A percentile compares a stretch with the other conserved stretches of the same genome.
Conservation (phyloP, 495 filamentous ascomycete species). For the Tuber brumale region DNA sequence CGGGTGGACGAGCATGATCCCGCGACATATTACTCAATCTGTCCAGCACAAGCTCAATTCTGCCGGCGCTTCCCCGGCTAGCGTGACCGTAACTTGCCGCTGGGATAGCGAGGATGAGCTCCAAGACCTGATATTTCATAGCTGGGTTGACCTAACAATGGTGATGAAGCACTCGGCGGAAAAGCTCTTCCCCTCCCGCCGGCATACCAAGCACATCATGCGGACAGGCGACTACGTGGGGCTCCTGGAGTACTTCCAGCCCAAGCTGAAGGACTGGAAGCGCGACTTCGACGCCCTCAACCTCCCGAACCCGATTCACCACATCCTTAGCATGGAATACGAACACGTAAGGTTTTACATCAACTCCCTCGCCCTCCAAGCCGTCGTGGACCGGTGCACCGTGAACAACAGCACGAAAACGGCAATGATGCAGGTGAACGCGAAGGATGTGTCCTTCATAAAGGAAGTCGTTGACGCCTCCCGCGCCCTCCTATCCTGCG, state of each 20-base stretch:
- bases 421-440: conserved; percentile 53
- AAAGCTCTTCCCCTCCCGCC: conserved; percentile 70
- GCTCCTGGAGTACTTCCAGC: conserved; percentile 72
- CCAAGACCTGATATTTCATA: conserved; percentile 74
- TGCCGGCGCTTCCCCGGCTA: conserved; percentile 23
- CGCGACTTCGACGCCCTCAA: conserved; percentile 63
- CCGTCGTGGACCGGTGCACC: conserved; percentile 88
- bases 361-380: conserved; percentile 88
- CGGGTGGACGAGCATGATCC: conserved; percentile 90
- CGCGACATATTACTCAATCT: conserved; percentile 51
- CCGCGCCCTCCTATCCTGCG: conserved; percentile 71
- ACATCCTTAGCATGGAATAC: conserved; percentile 83
- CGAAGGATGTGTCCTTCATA: conserved; percentile 62
- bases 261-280: conserved; percentile 63
- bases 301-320: conserved; percentile 66
- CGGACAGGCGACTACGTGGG: conserved; percentile 72
- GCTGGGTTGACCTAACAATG: conserved; percentile 84
- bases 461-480: conserved; percentile 81
- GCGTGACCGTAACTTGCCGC: conserved; percentile 8
- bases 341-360: conserved; percentile 86
- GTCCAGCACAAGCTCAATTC: conserved; percentile 25
- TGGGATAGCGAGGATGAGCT: conserved; percentile 43
- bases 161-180: conserved; percentile 85
- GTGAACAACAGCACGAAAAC: conserved; percentile 49
- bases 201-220: conserved; percentile 79